Conservation (phyloP, 768 basidiomycete genomes). For the Hygrophoropsis aurantiaca region DNA sequence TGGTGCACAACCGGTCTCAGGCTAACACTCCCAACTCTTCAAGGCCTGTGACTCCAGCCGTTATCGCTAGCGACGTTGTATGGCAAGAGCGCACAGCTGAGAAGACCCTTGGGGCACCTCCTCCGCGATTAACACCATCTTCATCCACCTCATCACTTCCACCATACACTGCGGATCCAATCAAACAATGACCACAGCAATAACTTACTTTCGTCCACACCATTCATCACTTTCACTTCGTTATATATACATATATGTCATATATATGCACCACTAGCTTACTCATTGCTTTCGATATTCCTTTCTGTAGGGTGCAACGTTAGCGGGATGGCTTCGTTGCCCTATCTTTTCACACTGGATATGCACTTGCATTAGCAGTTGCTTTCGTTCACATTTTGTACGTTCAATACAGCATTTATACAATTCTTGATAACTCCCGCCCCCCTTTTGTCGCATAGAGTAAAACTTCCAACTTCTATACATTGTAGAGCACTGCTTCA, state of each 20-base stretch:
- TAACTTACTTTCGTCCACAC: no score
- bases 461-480: no score
- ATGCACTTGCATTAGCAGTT: no score
- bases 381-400: no score
- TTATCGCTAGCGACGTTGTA: constrained; percentile 13
- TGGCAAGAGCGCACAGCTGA: constrained; percentile 23
- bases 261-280: constrained; percentile 25
- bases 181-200: not conserved
- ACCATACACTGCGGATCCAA: constrained; percentile 32
- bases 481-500: no score
- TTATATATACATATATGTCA: constrained; percentile 4
- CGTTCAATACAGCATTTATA: no score
- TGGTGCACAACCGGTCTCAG: constrained; percentile 87
- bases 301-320: not conserved
- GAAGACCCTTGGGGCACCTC: constrained; percentile 3
- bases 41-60: constrained; percentile 60
- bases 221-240: constrained; percentile 3
- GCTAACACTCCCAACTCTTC: constrained; percentile 74
- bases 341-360: no score
- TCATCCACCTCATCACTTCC: constrained; percentile 42
- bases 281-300: constrained; percentile 7
- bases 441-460: no score
- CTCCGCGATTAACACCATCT: constrained; percentile 28
- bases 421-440: no score
- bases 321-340: no score